Evolutionary conservation across 176 grass and related monocot species (phyloP).

Genomic region (Alloteropsis semialata): DNA sequence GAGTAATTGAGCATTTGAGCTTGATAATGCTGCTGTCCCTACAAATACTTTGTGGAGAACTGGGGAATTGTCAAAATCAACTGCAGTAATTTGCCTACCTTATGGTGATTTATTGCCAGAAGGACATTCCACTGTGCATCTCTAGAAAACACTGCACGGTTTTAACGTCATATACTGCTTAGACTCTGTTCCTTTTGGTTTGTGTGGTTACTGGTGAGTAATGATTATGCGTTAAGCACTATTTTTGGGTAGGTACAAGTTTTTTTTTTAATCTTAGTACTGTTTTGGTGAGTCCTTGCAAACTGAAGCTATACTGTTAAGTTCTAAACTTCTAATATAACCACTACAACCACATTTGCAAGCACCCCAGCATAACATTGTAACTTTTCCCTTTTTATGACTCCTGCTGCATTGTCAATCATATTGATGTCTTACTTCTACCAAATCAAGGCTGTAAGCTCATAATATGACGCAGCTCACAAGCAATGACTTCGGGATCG

Average conservation of each 20-base stretch:
- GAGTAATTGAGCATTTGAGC: neutral
- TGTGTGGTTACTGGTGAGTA: neutral
- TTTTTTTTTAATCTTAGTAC: neutral
- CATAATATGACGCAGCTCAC: neutral
- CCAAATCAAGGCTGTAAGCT: neutral
- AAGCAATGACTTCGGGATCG: conserved; percentile 3
- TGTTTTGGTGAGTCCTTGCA: neutral
- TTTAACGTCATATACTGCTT: no score
- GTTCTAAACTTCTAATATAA: neutral
- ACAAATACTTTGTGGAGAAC: no score
- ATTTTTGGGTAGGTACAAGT: neutral
- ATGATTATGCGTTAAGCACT: neutral
- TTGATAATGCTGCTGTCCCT: neutral
- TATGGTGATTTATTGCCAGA: neutral
- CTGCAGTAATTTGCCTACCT: neutral
- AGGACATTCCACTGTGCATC: neutral
- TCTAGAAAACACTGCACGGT: no score
- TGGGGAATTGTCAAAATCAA: no score
- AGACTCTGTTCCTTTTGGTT: neutral
- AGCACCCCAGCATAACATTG: neutral
- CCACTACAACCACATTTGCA: neutral
- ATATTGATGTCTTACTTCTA: neutral
- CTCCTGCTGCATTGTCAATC: neutral
- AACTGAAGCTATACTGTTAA: neutral
- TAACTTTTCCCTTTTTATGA: neutral